Evolutionary conservation across 2,329 filamentous ascomycete genomes (phyloP).

Genomic region (Mollisia scopiformis): DNA sequence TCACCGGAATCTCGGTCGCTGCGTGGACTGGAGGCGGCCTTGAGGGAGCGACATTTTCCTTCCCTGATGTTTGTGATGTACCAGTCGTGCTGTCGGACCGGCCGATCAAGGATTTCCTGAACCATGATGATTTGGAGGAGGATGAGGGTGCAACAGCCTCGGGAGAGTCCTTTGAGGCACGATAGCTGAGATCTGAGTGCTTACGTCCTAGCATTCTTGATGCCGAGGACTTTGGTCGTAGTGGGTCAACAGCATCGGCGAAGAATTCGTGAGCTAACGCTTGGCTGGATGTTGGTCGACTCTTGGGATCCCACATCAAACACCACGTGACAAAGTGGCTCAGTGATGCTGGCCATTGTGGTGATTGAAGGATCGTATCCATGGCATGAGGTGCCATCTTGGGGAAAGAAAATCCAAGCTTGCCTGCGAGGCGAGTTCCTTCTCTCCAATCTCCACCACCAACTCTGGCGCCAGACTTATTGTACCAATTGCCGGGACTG

Average conservation of each 20-base stretch:
- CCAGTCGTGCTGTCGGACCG: conserved; percentile 71
- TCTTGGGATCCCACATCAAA: conserved; percentile 97
- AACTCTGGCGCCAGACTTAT: conserved; percentile 82
- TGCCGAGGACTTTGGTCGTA: conserved; percentile 88
- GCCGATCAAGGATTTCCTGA: conserved; percentile 90
- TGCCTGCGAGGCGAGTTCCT: conserved; percentile 87
- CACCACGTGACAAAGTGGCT: conserved; percentile 98
- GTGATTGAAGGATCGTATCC: conserved; percentile 87
- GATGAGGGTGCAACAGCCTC: conserved; percentile 59
- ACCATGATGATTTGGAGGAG: conserved; percentile 91
- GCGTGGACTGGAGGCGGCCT: conserved; percentile 49
- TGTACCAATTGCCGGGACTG: conserved; percentile 97
- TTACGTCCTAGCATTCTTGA: conserved; percentile 86
- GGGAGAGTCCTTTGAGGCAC: conserved; percentile 65
- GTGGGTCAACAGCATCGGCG: conserved; percentile 84
- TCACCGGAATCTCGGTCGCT: conserved; percentile 45
- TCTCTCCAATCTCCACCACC: conserved; percentile 98
- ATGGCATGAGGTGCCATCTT: conserved; percentile 99
- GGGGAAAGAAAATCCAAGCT: conserved; percentile 97
- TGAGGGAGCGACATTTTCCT: conserved; percentile 47
- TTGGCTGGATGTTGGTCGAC: conserved; percentile 86
- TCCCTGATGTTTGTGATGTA: conserved; percentile 49
- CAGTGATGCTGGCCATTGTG: conserved; percentile 88
- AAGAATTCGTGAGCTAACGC: conserved; percentile 98
- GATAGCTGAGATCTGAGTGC: conserved; percentile 78